Base-by-base conservation (phyloP, 208 protist species). In the Acanthamoeba healyi region DNA sequence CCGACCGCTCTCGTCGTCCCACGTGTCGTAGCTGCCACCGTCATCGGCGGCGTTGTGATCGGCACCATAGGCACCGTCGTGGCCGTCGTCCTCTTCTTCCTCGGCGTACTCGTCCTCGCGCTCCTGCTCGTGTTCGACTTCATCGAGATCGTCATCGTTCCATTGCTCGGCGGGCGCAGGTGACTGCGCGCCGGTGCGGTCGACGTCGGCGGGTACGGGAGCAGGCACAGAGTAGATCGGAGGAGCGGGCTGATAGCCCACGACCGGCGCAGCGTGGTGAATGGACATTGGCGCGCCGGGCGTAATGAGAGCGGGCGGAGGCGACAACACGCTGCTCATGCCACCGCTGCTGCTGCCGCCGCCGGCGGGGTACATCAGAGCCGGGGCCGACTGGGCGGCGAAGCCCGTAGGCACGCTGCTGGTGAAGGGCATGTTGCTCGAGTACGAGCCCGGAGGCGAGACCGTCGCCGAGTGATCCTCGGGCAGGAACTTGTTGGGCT, bases 401-500 rank as follows among this genome's bases (percentile, higher is more conserved):
- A 15, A 54, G 15, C 49, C 49, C 10, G 49, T 54, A 6, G 49
- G 49, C 10, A 54, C n/a, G n/a, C n/a, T n/a, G n/a, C n/a, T n/a
- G n/a, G n/a, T 54, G 49, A 54, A 54, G 49, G 44, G 19, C 29
- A 36, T 32, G 36, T 29, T 17, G 74, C 29, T 56, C 12, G 19
- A 36, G 29, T 10, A 44, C 34, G 44, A 56, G 36, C 44, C 74
- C 74, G 36, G 74, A 7, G 44, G 44, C 44, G 74, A 54, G 15
- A 84, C 44, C 6, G 74, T 44, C 19, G 74, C 74, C 44, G 36
- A 54, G 26, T 54, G 36, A 29, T 84, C 44, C 40, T 84, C 74
- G 19, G 74, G 74, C 14, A 84, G 74, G 44, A 84, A 84, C 74
- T 84, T 84, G 74, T 84, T 84, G 38, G 74, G 74, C 74, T 84